Base-by-base conservation (phyloP, 768 basidiomycete species). In the Hericium coralloides region DNA sequence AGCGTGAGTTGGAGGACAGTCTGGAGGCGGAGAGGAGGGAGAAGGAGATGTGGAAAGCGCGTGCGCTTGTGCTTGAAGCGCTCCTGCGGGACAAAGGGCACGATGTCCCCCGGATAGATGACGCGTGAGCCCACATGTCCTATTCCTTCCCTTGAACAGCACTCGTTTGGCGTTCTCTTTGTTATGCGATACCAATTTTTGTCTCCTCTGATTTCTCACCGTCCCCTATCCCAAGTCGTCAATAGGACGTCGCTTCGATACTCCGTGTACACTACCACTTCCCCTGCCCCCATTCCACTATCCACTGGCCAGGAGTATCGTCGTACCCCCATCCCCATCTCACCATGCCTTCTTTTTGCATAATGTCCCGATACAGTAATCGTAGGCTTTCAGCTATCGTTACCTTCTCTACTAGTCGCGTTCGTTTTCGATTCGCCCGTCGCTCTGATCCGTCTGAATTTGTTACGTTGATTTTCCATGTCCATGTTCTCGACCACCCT, bases 31-130 rank as follows among this genome's bases (percentile, higher is more conserved):
- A 84, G 64, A 79, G 76, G 55, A 69, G 67, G 57, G 85, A 89
- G 67, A 73, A 76, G 62, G 84, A 87, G 68, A 67, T 76, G 63
- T 87, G 84, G 85, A 81, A 76, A 67, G 76, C 76, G 39, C 77
- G 80, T 54, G 80, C 84, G 55, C 56, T 72, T 56, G 70, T 70
- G 10, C 70, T 63, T 15, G 74, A 79, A 64, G 79, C 80, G 20
- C 67, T 86, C 52, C 76, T 88, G 17, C 72, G 73, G 45, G 78
- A 76, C 58, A 79, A 84, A 59, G 81, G 80, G 4, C 75, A 84
- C 49, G 75, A 79, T 14, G 80, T 77, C 61, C 82, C 85, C 0
- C 75, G 76, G 53, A 77, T 83, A 60, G 52, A 62, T 18, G 66
- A 71, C 18, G 49, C 66, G 50, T 72, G 66, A 69, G 50, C 43